Evolutionary conservation across 495 filamentous ascomycete species (phyloP).

Genomic region (Eremomyces bilateralis): DNA sequence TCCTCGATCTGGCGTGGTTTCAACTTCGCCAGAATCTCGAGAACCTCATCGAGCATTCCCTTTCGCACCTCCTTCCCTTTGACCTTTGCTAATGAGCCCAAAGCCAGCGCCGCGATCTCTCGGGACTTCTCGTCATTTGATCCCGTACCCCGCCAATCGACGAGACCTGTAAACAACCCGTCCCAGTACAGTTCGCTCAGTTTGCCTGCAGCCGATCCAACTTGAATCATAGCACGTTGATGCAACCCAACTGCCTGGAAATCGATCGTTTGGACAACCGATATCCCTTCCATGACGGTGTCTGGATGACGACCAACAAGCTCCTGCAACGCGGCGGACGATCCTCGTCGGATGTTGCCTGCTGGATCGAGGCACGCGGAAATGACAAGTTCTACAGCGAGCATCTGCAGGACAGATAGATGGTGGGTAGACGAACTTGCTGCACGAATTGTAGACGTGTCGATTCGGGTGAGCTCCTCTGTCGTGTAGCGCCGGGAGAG

Average conservation of each 20-base stretch:
- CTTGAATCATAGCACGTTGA: conserved; percentile 56
- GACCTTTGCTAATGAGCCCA: conserved; percentile 35
- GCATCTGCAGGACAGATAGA: conserved; percentile 41
- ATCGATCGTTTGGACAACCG: conserved; percentile 70
- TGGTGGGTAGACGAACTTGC: conserved; percentile 2
- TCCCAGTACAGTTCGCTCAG: conserved; percentile 47
- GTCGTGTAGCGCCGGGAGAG: conserved; percentile 75
- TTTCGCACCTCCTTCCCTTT: not conserved
- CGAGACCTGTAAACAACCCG: conserved; percentile 42
- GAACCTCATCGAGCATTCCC: conserved; percentile 10
- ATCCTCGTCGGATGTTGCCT: conserved; percentile 78
- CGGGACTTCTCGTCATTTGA: conserved; percentile 52
- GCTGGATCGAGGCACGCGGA: conserved; percentile 72
- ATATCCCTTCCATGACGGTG: conserved; percentile 56
- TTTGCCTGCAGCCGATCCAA: conserved; percentile 41
- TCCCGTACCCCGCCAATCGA: conserved; percentile 76
- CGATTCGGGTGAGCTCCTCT: conserved; percentile 43
- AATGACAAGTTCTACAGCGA: conserved; percentile 59
- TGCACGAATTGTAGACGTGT: conserved; percentile 10
- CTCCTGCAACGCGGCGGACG: conserved; percentile 87
- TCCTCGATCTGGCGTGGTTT: not conserved
- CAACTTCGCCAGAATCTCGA: conserved; percentile 2
- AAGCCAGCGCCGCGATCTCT: conserved; percentile 43
- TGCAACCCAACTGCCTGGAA: conserved; percentile 80
- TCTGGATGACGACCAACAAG: conserved; percentile 83